A percentile compares a stretch with the other conserved stretches of the same genome.
Conservation (phyloP, 495 filamentous ascomycete species). For the Chaetomidium leptoderma region DNA sequence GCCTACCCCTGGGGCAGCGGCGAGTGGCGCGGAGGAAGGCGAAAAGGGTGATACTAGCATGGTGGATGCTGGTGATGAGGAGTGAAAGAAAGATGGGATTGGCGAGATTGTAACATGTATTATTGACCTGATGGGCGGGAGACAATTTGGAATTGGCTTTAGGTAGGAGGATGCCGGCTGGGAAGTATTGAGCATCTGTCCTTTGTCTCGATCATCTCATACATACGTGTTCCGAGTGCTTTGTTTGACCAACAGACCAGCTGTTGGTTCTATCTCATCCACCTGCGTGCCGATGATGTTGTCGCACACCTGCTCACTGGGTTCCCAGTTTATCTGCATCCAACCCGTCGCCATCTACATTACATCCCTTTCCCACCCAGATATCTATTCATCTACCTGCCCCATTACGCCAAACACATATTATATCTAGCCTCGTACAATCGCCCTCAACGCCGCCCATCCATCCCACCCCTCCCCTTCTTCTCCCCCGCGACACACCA, state of each 20-base stretch:
- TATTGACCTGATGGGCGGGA: not conserved
- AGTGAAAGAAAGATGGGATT: slow-evolving; percentile 15
- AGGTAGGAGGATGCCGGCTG: no score
- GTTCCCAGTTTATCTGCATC: no score
- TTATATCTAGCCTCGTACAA: no score
- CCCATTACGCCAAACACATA: not conserved
- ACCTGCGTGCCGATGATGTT: no score
- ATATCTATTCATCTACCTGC: not conserved
- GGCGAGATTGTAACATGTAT: slow-evolving; percentile 14
- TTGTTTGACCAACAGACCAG: no score
- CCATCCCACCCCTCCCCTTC: slow-evolving; percentile 9
- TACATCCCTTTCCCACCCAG: not conserved
- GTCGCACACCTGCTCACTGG: no score
- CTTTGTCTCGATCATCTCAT: no score
- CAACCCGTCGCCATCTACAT: no score
- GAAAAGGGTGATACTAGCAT: slow-evolving; percentile 33
- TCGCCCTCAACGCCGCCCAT: slow-evolving; percentile 1
- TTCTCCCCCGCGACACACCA: slow-evolving; percentile 1
- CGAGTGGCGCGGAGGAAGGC: slow-evolving; percentile 10
- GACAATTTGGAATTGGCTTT: no score
- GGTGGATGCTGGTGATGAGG: slow-evolving; percentile 40
- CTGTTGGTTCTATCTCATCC: no score
- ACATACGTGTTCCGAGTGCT: no score
- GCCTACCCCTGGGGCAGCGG: not conserved
- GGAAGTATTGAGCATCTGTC: no score